Evolutionary conservation across 768 basidiomycete species (phyloP), one percentile per base, ranked within the genome.

Genomic region (Steccherinum ochraceum): DNA sequence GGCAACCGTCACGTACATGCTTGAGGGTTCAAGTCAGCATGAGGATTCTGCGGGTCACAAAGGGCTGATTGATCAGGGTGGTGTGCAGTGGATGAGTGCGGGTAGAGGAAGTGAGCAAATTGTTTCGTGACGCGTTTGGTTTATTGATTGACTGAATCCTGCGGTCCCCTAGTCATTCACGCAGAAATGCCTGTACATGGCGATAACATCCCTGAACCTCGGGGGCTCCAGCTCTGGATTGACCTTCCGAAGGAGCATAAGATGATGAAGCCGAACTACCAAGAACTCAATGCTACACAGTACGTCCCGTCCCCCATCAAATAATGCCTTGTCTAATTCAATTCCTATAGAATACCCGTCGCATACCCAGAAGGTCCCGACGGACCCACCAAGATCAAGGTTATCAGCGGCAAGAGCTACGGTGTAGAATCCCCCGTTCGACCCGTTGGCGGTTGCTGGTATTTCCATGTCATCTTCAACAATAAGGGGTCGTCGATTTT

Each of bases 61-160:
- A 52, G 89, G 89, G 35, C 79, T 76, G 16, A 87, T 90, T 48
- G 67, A 79, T 39, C 63, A 83, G 7, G 94, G 94, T 3, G 95
- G 93, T 45, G 84, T 96, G 1, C 94, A 97, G 62, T 96, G 93
- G 91, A 95, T 95, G 93, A 83, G 79, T 65, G 87, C 87, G 12
- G 74, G 79, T 27, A 72, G 72, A 60, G 89, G 89, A 45, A 88
- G 71, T 72, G 40, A 68, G 70, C 56, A 13, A 25, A 16, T 4
- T n/a, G 11, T 12, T 4, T 2, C 12, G 10, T 19, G 25, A 5
- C 11, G 13, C 25, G 12, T 13, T 7, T 25, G 40, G 12, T 16
- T 7, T n/a, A 18, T 18, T 45, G 11, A 19, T 46, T 43, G 41
- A 16, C 20, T n/a, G 7, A 42, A n/a, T 35, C 23, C 26, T 19